These are phyloP conservation scores for Quercus phellos DNA, from an alignment of 331 rosid species.

Conservation along the genomic window DNA sequence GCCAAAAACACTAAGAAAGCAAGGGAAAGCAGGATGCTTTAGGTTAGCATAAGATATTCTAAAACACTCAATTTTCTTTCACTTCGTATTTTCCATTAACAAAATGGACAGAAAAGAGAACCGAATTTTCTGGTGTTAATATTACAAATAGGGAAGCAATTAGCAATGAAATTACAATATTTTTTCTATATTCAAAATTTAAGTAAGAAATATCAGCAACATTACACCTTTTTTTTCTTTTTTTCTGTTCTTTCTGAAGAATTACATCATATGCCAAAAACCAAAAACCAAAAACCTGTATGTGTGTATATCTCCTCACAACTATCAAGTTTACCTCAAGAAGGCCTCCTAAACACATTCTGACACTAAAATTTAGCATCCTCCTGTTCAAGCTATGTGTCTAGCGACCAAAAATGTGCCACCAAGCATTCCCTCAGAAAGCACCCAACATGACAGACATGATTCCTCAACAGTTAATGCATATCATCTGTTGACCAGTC, in stretches of 20 bases:
- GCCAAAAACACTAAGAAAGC: not conserved
- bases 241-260: constrained; percentile 17
- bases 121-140: not conserved
- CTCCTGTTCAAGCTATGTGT: constrained; percentile 7
- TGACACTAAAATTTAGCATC: constrained; percentile 18
- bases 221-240: not conserved
- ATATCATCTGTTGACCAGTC: constrained; percentile 2
- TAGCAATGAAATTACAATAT: not conserved
- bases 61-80: not conserved
- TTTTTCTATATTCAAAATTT: constrained; percentile 6
- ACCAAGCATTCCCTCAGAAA: not conserved
- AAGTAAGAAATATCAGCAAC: constrained; percentile 3
- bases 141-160: not conserved
- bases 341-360: constrained; percentile 7
- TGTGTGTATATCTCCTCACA: constrained; percentile 1
- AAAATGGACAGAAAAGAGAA: not conserved
- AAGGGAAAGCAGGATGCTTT: not conserved
- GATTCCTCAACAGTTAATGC: not conserved
- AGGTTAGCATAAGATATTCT: not conserved
- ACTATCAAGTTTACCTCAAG: constrained; percentile 18
- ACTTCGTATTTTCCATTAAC: not conserved
- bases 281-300: constrained; percentile 11
- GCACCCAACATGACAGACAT: not conserved
- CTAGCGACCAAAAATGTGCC: not conserved
- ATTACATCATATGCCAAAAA: constrained; percentile 16